Base-by-base conservation (phyloP, 2,329 filamentous ascomycete species). In the Lasiodiplodia hormozganensis region DNA sequence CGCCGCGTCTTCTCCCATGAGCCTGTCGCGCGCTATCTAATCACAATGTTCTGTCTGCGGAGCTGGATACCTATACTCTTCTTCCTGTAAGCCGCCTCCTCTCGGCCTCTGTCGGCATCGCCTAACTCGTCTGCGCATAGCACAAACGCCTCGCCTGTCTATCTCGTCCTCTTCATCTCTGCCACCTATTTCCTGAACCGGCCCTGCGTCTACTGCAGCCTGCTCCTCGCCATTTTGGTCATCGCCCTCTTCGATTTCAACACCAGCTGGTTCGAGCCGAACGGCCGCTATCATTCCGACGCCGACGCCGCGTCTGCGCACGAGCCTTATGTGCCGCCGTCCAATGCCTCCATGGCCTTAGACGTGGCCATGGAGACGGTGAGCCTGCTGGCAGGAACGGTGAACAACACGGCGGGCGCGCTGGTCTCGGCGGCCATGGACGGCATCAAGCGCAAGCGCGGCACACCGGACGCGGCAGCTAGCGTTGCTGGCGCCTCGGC, bases 131-230 rank as follows among this genome's bases (percentile, higher is more conserved):
- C n/a, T 21, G 76, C 75, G 65, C 69, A 76, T 70, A 82, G 82
- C 65, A 83, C 81, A 34, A 82, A 83, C 70, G 81, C 82, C 36
- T 82, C 82, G 5, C 83, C 83, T 12, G 77, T 85, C 71, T 85
- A 85, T 75, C 79, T 84, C 70, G 73, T 84, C 70, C 80, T 84
- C 76, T 85, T 85, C 77, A 79, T 99, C 83, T 86, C 93, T 72
- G 93, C 94, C 80, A 97, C 94, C 72, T 98, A 97, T 85, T 92
- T 97, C 82, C 90, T 99, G 75, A 97, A 97, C 83, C 90, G 95
- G 67, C 96, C 96, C 66, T 99, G 96, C 84, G 91, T 97, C 74
- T 99, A 99, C 86, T 99, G 96, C 87, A 97, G 94, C 70, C 90
- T 97, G 70, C 91, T 99, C 66, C 92, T 99, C 60, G 87, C 97